These are phyloP conservation scores for Dendrostoma leiphaemia DNA, from an alignment of 2,329 filamentous ascomycete genomes.

Conservation along the genomic window DNA sequence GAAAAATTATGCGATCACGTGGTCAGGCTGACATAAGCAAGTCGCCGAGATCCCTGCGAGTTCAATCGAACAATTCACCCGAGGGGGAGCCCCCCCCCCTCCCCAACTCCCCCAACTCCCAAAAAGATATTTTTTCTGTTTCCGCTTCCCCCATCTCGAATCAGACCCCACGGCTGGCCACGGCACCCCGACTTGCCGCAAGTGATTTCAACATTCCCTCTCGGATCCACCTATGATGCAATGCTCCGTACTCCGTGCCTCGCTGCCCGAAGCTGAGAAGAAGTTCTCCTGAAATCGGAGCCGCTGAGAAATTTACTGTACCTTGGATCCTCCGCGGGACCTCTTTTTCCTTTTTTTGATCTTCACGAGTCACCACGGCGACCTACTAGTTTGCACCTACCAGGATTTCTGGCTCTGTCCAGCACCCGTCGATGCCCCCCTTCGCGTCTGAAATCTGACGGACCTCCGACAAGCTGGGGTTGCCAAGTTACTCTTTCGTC, in stretches of 20 bases:
- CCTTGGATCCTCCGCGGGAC: not conserved
- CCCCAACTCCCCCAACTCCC: too few species aligned
- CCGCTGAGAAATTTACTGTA: not conserved
- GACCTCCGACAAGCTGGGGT: not conserved
- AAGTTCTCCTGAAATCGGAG: slow-evolving; percentile 17
- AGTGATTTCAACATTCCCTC: not conserved
- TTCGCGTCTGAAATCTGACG: not conserved
- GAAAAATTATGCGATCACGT: slow-evolving; percentile 7
- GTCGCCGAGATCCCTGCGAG: not conserved
- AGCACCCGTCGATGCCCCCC: not conserved
- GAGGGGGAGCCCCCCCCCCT: too few species aligned
- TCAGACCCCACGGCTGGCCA: slow-evolving; percentile 11
- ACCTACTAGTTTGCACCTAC: not conserved
- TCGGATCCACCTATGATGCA: slow-evolving; percentile 16
- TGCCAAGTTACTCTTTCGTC: not conserved
- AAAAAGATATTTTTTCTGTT: too few species aligned
- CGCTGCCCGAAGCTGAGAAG: slow-evolving; percentile 15
- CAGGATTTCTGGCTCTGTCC: not conserved
- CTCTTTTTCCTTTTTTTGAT: not conserved
- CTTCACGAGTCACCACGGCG: not conserved
- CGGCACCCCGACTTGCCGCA: not conserved
- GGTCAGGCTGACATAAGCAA: not conserved
- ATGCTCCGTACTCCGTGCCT: slow-evolving; percentile 7
- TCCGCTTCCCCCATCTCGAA: too few species aligned
- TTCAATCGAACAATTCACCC: too few species aligned